Conservation (phyloP, 75 land plant species). For the Pinus albicaulis region DNA sequence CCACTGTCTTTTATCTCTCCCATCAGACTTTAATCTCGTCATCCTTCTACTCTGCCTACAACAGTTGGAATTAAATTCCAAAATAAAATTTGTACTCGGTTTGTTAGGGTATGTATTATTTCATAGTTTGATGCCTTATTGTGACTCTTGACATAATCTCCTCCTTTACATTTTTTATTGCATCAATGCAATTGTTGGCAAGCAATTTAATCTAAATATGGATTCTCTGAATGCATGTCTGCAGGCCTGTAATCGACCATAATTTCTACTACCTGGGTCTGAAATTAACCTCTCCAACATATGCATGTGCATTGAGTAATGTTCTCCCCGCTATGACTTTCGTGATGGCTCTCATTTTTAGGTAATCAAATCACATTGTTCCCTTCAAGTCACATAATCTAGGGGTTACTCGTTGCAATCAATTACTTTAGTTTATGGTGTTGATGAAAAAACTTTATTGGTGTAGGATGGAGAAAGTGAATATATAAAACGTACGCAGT, state of each 20-base stretch:
- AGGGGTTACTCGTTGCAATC: neutral
- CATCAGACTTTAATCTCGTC: no score
- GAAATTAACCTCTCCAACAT: constrained; percentile 24
- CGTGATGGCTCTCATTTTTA: constrained; percentile 38
- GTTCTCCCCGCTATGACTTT: constrained; percentile 45
- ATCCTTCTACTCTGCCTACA: no score
- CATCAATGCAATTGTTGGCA: no score
- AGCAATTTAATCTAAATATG: no score
- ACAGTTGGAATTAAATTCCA: no score
- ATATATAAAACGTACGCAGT: constrained; percentile 19
- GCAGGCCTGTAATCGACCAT: constrained; percentile 29
- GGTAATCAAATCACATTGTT: constrained; percentile 11
- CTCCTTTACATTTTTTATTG: no score
- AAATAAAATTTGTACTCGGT: constrained; percentile 5
- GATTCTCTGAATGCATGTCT: neutral
- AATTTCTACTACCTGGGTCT: constrained; percentile 23
- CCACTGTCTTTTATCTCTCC: no score
- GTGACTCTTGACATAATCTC: no score
- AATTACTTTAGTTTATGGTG: no score
- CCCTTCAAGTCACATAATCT: no score
- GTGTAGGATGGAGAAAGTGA: constrained; percentile 30
- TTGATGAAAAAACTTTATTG: no score
- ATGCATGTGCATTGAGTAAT: constrained; percentile 44
- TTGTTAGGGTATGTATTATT: constrained; percentile 1
- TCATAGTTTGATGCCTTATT: neutral